These are phyloP conservation scores for Lipomyces spencermartinsiae DNA, from an alignment of 805 yeast species.

Conservation along the genomic window DNA sequence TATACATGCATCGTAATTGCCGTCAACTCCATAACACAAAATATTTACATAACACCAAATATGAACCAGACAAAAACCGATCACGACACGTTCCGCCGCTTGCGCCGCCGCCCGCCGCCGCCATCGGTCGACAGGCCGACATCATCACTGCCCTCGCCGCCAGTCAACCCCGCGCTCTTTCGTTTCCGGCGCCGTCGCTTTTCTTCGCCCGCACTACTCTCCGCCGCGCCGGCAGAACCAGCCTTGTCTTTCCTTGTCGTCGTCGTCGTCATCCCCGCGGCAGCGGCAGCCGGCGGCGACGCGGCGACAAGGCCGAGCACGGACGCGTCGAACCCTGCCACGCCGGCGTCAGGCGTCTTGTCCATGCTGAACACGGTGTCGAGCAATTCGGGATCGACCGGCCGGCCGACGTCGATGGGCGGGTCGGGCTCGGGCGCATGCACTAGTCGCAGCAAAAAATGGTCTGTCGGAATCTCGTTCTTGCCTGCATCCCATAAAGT, in stretches of 20 bases:
- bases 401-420: not conserved
- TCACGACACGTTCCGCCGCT: not conserved
- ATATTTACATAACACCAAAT: too few species aligned
- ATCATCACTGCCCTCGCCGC: not conserved
- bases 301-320: conserved; percentile 54
- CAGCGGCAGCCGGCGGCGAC: conserved; percentile 18
- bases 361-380: conserved; percentile 62
- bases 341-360: conserved; percentile 68
- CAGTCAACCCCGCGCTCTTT: not conserved
- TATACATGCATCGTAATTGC: too few species aligned
- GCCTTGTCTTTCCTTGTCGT: conserved; percentile 9
- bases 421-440: conserved; percentile 34
- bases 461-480: conserved; percentile 49
- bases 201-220: conserved; percentile 19
- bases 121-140: conserved; percentile 7
- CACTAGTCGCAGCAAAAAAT: conserved; percentile 36
- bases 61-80: too few species aligned
- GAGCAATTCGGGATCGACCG: conserved; percentile 54
- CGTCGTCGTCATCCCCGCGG: conserved; percentile 2
- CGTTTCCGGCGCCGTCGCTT: conserved; percentile 3
- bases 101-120: not conserved
- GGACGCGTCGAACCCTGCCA: conserved; percentile 76
- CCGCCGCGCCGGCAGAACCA: conserved; percentile 20
- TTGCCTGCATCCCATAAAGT: conserved; percentile 46
- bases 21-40: not conserved